Evolutionary conservation across 768 basidiomycete species (phyloP).

Genomic region (Sporobolomyces pararoseus): DNA sequence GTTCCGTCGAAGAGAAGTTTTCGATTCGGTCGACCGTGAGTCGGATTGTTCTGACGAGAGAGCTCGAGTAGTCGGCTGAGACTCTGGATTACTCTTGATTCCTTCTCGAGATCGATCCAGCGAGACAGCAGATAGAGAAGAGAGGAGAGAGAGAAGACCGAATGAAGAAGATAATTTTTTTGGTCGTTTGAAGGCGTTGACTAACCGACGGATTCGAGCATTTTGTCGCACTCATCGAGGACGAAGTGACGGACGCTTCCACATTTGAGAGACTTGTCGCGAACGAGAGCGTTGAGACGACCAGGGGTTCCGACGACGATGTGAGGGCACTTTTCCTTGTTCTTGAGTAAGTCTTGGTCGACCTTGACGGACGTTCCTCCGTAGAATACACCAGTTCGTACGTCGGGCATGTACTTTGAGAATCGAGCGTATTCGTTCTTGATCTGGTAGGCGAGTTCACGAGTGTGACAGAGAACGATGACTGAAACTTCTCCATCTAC

Average conservation of each 20-base stretch:
- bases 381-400: constrained; percentile 95
- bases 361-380: constrained; percentile 92
- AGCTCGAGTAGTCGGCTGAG: too few relatives aligned
- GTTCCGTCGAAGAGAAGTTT: neutral
- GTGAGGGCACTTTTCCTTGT: constrained; percentile 96
- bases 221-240: constrained; percentile 99
- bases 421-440: constrained; percentile 99
- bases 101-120: neutral
- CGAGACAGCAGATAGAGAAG: neutral
- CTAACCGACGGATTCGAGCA: constrained; percentile 99
- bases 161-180: neutral
- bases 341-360: constrained; percentile 87
- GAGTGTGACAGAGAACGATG: constrained; percentile 96
- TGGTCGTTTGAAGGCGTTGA: constrained; percentile 51
- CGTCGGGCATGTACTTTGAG: constrained; percentile 99
- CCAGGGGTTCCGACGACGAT: constrained; percentile 98
- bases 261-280: constrained; percentile 92
- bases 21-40: constrained; percentile 12
- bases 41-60: neutral
- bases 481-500: constrained; percentile 97
- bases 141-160: neutral
- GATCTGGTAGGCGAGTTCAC: constrained; percentile 98
- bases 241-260: constrained; percentile 99
- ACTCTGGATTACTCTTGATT: neutral
- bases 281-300: constrained; percentile 86